Percentiles rank a stretch among this genome's conserved stretches.
Evolutionary conservation across 2,329 filamentous ascomycete genomes (phyloP).

Genomic region (Ophiocordyceps camponoti-saundersi): DNA sequence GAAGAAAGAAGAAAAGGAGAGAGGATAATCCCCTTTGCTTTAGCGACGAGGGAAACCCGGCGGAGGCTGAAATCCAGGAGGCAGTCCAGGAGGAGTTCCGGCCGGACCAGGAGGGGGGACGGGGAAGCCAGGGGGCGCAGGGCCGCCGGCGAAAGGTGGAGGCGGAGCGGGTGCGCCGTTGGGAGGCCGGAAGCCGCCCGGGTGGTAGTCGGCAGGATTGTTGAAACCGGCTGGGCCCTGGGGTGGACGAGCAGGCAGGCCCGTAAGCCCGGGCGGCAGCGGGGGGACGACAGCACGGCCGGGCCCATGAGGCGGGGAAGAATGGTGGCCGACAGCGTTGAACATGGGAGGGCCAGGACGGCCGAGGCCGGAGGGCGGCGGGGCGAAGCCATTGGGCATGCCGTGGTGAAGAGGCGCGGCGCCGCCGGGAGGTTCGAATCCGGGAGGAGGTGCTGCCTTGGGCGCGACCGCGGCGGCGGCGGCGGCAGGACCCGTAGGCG

Average conservation of each 20-base stretch:
- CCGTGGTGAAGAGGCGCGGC: constrained; percentile 15
- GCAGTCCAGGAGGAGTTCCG: constrained; percentile 20
- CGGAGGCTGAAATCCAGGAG: constrained; percentile 27
- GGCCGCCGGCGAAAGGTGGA: constrained; percentile 18
- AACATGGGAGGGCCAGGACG: constrained; percentile 15
- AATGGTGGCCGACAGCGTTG: constrained; percentile 8
- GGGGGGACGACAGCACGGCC: constrained; percentile 14
- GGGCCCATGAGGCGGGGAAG: constrained; percentile 7
- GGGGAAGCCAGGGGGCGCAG: constrained; percentile 24
- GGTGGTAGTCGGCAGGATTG: constrained; percentile 31
- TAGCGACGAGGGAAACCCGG: constrained; percentile 19
- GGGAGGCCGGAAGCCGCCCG: constrained; percentile 21
- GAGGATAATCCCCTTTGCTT: not conserved
- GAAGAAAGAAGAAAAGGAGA: not conserved
- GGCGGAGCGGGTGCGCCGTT: constrained; percentile 19
- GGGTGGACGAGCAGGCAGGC: constrained; percentile 31
- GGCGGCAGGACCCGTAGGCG: not conserved
- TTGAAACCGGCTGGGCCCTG: constrained; percentile 26
- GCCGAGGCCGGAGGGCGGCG: constrained; percentile 7
- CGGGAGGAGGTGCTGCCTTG: constrained; percentile 6
- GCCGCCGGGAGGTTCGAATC: constrained; percentile 17
- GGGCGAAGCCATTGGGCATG: constrained; percentile 20
- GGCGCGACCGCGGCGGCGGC: constrained; percentile 10
- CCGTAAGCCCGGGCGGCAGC: constrained; percentile 31
- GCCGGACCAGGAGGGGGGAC: constrained; percentile 16